Evolutionary conservation across 2,329 filamentous ascomycete genomes (phyloP), one percentile per base, ranked within the genome.

Genomic region (Fonsecaea nubica): DNA sequence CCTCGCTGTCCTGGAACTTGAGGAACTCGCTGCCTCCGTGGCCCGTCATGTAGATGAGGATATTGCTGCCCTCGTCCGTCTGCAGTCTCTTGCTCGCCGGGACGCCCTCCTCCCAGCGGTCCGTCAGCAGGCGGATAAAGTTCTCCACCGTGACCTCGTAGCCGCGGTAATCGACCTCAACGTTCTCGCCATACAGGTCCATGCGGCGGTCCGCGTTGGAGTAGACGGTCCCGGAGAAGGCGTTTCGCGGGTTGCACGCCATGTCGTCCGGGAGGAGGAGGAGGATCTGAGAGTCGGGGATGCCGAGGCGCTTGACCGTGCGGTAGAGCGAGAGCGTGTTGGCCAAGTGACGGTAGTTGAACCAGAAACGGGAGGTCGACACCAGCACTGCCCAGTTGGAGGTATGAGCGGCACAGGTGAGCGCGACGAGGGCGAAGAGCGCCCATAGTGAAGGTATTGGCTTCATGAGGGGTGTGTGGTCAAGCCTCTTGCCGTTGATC

Each of bases 241-340:
- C 93, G 78, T 99, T 99, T 75, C 95, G 92, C 36, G 95, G 95
- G 80, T 99, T 99, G 85, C 95, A 99, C 45, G 95, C 95, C 92
- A 99, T 98, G 82, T 99, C 95, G 79, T 99, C 95, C 25, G 95
- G 95, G n/a, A 99, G 88, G 93, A 99, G 98, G 72, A 99, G 90
- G 77, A 99, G 98, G 80, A 99, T 99, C 78, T 99, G 95, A 59
- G 92, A 97, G 80, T 99, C 95, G 40, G 95, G 95, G 67, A 99
- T 99, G 56, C 95, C 95, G 42, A 99, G 89, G 12, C 95, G 92
- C 83, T 99, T 99, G 70, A 99, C 95, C 64, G 95, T 99, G 65
- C 95, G 92, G 81, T 99, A 99, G 70, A 99, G 89, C 66, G 94
- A 97, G 68, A 99, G 88, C 18, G 97, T 95, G 81, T 99, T 99